Evolutionary conservation across 768 basidiomycete genomes (phyloP).

Genomic region (Boletus edulis): DNA sequence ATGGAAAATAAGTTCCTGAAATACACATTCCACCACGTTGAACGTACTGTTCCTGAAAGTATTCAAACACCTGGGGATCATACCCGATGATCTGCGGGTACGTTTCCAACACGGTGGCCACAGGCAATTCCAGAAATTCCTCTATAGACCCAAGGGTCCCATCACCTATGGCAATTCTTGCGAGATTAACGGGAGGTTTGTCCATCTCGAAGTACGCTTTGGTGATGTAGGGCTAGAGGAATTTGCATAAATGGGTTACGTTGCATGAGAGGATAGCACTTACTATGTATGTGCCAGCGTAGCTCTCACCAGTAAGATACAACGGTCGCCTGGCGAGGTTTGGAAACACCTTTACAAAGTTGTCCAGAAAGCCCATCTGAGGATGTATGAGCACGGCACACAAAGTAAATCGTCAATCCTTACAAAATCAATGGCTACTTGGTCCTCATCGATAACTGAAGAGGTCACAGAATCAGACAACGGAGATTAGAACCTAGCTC

Average conservation of each 20-base stretch:
- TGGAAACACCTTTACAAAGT: slow-evolving; percentile 73
- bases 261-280: slow-evolving; percentile 35
- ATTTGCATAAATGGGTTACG: neutral
- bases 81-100: slow-evolving; percentile 76
- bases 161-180: slow-evolving; percentile 68
- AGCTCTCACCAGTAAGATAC: slow-evolving; percentile 69
- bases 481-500: neutral
- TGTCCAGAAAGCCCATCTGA: slow-evolving; percentile 67
- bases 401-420: slow-evolving; percentile 14
- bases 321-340: slow-evolving; percentile 61
- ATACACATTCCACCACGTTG: neutral
- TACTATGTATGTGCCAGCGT: slow-evolving; percentile 70
- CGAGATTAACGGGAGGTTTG: slow-evolving; percentile 64
- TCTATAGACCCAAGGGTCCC: slow-evolving; percentile 50
- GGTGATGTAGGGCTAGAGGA: slow-evolving; percentile 67
- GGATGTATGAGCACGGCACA: neutral
- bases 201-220: slow-evolving; percentile 62
- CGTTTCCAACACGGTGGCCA: slow-evolving; percentile 62
- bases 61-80: slow-evolving; percentile 59
- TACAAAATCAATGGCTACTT: slow-evolving; percentile 50
- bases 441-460: slow-evolving; percentile 54
- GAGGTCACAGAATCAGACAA: slow-evolving; percentile 10
- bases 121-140: slow-evolving; percentile 51
- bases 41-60: slow-evolving; percentile 64
- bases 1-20: neutral